Evolutionary conservation across 139 green algal species (phyloP).

Genomic region (Tetradesmus lagerheimii): DNA sequence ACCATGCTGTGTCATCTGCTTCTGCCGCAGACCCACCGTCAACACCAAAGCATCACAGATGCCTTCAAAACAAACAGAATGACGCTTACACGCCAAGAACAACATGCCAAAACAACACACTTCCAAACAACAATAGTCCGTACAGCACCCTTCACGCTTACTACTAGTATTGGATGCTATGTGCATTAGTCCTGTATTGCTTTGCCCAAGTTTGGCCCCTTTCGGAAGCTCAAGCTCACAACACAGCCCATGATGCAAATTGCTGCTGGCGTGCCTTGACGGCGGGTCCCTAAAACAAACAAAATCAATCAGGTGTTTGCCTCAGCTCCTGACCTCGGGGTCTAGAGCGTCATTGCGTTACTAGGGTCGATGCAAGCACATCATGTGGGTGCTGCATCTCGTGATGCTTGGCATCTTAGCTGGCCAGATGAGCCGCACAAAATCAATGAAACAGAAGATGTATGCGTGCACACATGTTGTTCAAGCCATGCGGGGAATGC

Average conservation of each 20-base stretch:
- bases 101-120: background rate
- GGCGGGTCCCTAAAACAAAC: background rate
- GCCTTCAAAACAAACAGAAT: too few relatives aligned
- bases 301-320: background rate
- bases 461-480: background rate
- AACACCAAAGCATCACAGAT: too few relatives aligned
- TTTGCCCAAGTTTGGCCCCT: background rate
- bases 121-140: background rate
- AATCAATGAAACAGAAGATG: background rate
- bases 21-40: too few relatives aligned
- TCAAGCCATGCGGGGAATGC: background rate
- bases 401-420: background rate
- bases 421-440: background rate
- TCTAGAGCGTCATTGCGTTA: background rate
- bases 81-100: too few relatives aligned
- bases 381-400: background rate
- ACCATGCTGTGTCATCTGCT: too few relatives aligned
- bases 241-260: too few relatives aligned
- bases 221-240: too few relatives aligned
- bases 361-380: background rate
- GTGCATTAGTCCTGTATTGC: background rate
- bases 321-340: background rate
- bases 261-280: too few relatives aligned
- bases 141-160: background rate
- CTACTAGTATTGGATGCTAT: background rate